Percentiles rank a stretch among this genome's conserved stretches.
phyloP scores from a whole-genome alignment of 257 asterid species.

The Rehmannia glutinosa region DNA sequence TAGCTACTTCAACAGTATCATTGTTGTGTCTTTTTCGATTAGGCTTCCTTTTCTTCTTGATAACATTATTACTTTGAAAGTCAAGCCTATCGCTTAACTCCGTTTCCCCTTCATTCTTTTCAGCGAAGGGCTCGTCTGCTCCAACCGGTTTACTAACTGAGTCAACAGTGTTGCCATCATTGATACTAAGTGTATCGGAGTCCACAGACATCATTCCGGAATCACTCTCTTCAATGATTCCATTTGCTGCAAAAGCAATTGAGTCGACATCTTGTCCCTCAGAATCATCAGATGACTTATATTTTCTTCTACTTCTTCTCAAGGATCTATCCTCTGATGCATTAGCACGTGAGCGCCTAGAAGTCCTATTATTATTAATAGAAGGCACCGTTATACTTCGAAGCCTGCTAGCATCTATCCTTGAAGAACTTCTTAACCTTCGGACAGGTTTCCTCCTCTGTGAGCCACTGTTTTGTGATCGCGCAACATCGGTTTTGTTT shows the following conservation, averaged over 20 bases:
- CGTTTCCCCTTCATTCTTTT: conserved; percentile 39
- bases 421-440: conserved; percentile 59
- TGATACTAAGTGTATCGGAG: conserved; percentile 53
- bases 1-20: conserved; percentile 39
- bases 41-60: conserved; percentile 74
- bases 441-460: conserved; percentile 47
- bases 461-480: conserved; percentile 32
- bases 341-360: conserved; percentile 29
- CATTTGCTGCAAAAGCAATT: conserved; percentile 50
- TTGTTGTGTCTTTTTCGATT: conserved; percentile 53
- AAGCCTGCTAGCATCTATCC: conserved; percentile 34
- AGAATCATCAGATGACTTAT: conserved; percentile 56
- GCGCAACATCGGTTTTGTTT: conserved; percentile 41
- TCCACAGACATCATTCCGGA: conserved; percentile 59
- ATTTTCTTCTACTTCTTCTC: conserved; percentile 59
- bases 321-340: conserved; percentile 40
- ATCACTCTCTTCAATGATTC: conserved; percentile 56
- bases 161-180: conserved; percentile 58
- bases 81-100: conserved; percentile 59
- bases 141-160: conserved; percentile 40
- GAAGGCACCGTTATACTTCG: conserved; percentile 32
- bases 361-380: conserved; percentile 25
- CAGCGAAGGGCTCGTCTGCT: conserved; percentile 32
- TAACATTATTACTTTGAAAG: conserved; percentile 49
- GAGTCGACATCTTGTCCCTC: conserved; percentile 45